These are phyloP conservation scores for Gossypium gossypioides DNA, from an alignment of 441 rosid genomes.

Conservation along the genomic window DNA sequence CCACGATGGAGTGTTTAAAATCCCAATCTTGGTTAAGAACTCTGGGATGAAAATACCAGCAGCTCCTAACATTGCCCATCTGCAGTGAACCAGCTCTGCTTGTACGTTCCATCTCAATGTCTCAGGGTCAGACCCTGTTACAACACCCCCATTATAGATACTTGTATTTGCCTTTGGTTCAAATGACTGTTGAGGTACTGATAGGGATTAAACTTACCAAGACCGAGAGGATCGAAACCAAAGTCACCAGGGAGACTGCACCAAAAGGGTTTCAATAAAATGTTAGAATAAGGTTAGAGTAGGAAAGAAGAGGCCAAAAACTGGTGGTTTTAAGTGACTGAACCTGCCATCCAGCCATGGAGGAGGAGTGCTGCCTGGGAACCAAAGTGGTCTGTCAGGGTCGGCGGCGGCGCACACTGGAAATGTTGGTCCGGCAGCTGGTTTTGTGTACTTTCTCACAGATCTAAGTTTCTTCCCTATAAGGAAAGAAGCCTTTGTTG, in stretches of 20 bases:
- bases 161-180: too few species aligned
- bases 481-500: conserved; percentile 53
- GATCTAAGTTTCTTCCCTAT: conserved; percentile 55
- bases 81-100: conserved; percentile 81
- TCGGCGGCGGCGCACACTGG: conserved; percentile 58
- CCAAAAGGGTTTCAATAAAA: neutral
- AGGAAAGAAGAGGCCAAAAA: neutral
- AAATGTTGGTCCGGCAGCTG: conserved; percentile 26
- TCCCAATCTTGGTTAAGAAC: conserved; percentile 72
- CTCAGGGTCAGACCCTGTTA: conserved; percentile 79
- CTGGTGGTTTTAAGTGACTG: neutral
- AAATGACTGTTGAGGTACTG: neutral
- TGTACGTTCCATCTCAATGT: conserved; percentile 84
- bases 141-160: neutral
- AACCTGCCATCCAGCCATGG: conserved; percentile 92
- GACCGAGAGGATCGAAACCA: conserved; percentile 90
- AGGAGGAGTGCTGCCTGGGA: conserved; percentile 96
- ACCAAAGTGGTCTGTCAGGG: conserved; percentile 86
- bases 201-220: conserved; percentile 36
- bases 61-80: conserved; percentile 96
- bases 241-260: conserved; percentile 91
- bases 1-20: conserved; percentile 90
- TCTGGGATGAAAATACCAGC: conserved; percentile 95
- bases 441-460: conserved; percentile 27
- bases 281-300: neutral